phyloP scores from a whole-genome alignment of 2,329 filamentous ascomycete genomes.

The Talaromyces marneffei region DNA sequence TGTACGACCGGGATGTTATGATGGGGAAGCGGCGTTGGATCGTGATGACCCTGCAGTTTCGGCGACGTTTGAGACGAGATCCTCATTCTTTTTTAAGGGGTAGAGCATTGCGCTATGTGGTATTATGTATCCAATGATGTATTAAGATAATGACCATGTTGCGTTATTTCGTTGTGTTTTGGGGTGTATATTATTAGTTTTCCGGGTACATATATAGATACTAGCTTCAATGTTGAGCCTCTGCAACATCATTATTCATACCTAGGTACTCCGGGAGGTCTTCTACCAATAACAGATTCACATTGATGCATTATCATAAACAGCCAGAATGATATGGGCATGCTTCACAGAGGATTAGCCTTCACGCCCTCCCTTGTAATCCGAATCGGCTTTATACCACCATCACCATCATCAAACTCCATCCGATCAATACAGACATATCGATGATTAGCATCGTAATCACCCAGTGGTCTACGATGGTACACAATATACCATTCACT shows the following conservation, averaged over 20 bases:
- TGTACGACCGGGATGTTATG: constrained; percentile 39
- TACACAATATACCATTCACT: constrained; percentile 44
- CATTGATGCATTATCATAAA: too few relatives aligned
- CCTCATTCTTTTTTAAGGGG: not conserved
- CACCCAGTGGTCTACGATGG: constrained; percentile 43
- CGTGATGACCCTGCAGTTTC: constrained; percentile 11
- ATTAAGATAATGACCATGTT: not conserved
- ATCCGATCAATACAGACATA: constrained; percentile 46
- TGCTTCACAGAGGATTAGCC: constrained; percentile 13
- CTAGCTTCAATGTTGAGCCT: not conserved
- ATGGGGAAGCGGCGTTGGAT: constrained; percentile 38
- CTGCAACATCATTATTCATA: not conserved
- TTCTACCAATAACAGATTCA: not conserved
- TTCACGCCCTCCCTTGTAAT: constrained; percentile 32
- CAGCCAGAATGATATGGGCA: not conserved
- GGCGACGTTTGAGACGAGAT: constrained; percentile 11
- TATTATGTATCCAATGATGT: not conserved
- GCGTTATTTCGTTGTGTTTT: not conserved
- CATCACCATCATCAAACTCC: constrained; percentile 42
- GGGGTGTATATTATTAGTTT: not conserved
- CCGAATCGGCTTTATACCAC: constrained; percentile 34
- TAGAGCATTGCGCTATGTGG: not conserved
- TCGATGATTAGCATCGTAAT: constrained; percentile 44
- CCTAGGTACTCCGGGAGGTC: not conserved
- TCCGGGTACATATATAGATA: not conserved